phyloP scores from a whole-genome alignment of 768 basidiomycete species.

The Rhodotorula diobovata region DNA sequence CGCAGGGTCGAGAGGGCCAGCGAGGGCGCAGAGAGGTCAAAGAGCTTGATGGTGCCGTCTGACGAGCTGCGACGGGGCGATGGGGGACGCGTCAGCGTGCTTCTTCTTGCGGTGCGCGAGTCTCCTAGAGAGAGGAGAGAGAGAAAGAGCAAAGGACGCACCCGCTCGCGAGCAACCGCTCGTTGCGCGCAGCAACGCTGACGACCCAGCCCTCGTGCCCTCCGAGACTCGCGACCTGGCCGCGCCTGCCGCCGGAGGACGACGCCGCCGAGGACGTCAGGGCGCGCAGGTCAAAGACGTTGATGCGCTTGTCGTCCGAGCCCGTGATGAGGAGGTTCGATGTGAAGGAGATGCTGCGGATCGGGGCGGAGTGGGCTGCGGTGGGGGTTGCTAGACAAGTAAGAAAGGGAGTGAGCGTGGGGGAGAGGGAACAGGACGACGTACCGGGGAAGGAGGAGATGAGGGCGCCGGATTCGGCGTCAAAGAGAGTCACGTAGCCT shows the following conservation, averaged over 20 bases:
- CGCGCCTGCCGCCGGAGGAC: conserved; percentile 10
- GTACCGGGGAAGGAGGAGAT: conserved; percentile 38
- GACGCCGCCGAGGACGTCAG: background rate
- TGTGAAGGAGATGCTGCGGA: conserved; percentile 38
- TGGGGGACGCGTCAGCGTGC: too few species aligned
- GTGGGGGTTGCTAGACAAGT: background rate
- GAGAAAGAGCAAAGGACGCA: background rate
- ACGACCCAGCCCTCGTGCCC: conserved; percentile 39
- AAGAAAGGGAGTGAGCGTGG: fast-evolving
- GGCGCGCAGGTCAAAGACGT: conserved; percentile 40
- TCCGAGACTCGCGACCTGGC: conserved; percentile 35
- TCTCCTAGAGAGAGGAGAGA: background rate
- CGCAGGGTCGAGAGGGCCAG: conserved; percentile 36
- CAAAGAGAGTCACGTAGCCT: conserved; percentile 36
- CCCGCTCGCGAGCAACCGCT: conserved; percentile 35
- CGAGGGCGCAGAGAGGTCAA: conserved; percentile 27
- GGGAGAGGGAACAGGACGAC: background rate
- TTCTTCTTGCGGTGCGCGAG: background rate
- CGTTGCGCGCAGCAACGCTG: conserved; percentile 31
- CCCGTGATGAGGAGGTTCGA: conserved; percentile 38
- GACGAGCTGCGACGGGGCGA: conserved; percentile 11
- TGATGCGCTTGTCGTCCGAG: conserved; percentile 40
- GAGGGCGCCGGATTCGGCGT: conserved; percentile 26
- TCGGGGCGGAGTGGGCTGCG: conserved; percentile 36
- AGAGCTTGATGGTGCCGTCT: conserved; percentile 41